phyloP scores from a whole-genome alignment of 345 rosid genomes.

The Arabidopsis arenosa region DNA sequence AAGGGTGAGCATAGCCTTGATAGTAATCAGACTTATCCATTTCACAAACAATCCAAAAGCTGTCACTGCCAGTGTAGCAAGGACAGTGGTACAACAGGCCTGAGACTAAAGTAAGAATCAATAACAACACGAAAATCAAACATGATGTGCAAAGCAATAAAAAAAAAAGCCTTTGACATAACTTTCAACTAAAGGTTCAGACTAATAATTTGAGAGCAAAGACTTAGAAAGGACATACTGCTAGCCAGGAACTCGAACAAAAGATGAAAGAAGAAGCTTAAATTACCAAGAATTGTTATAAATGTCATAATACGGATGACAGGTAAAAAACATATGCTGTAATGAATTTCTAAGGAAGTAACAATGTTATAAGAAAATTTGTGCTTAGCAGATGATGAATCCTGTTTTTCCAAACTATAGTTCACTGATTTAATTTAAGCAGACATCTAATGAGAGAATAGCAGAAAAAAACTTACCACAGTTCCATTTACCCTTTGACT shows the following conservation, averaged over 20 bases:
- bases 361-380: slow-evolving; percentile 21
- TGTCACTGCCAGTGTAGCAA: slow-evolving; percentile 35
- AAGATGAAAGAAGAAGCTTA: slow-evolving; percentile 14
- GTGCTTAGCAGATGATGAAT: slow-evolving; percentile 17
- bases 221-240: slow-evolving; percentile 14
- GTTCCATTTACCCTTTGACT: slow-evolving; percentile 87
- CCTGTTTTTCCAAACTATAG: slow-evolving; percentile 13
- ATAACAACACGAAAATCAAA: slow-evolving; percentile 27
- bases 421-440: slow-evolving; percentile 28
- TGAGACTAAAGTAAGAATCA: slow-evolving; percentile 31
- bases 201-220: slow-evolving; percentile 12
- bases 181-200: slow-evolving; percentile 25
- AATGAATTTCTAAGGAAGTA: slow-evolving; percentile 24
- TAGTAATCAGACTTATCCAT: slow-evolving; percentile 36
- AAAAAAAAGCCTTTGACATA: slow-evolving; percentile 19
- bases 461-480: slow-evolving; percentile 72
- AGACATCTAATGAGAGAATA: slow-evolving; percentile 15
- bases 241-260: slow-evolving; percentile 35
- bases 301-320: slow-evolving; percentile 10
- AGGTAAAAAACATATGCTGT: slow-evolving; percentile 16
- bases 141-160: slow-evolving; percentile 24
- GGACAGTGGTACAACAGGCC: slow-evolving; percentile 42
- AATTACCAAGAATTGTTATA: slow-evolving; percentile 9
- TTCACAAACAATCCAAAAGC: slow-evolving; percentile 37
- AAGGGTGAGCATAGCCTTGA: slow-evolving; percentile 30